Evolutionary conservation across 257 asterid species (phyloP), one percentile per base, ranked within the genome.

Genomic region (Solanum paucissectum): DNA sequence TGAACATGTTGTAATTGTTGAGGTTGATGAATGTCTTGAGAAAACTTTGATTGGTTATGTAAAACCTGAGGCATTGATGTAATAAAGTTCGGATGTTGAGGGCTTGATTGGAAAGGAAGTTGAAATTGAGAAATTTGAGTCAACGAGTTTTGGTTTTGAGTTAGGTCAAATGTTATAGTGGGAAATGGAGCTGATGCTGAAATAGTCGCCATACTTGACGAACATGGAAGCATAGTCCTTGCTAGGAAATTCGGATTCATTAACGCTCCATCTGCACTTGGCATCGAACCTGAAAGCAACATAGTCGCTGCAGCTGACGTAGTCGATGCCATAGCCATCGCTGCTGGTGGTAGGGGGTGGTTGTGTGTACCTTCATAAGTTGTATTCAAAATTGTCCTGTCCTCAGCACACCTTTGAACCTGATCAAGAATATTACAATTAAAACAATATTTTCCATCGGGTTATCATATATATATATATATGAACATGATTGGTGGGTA

Each of bases 321-420:
- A 73, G 98, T 95, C 58, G 96, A 93, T 25, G 98, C 95, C 98
- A 95, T 94, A 3, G 98, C 98, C 95, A 94, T 88, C 52, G 98
- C 98, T 18, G 98, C 94, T 0, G 98, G 96, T 8, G 98, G 98
- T 27, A 95, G 88, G 40, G 98, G 98, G 87, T 95, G 98, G 89
- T 92, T 95, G 89, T 95, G 98, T 1, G 89, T 92, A 10, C 98
- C 98, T 85, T 95, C 98, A 86, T 95, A 95, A 27, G 98, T 95
- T 3, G 98, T 94, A 90, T 90, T 93, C 88, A 95, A 58, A 69
- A 94, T 92, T 29, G 92, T 88, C 5, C 90, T 87, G 42, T 95
- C 98, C 86, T 95, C 98, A 0, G 94, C 95, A 32, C 95, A 92
- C 85, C 98, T 92, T 89, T 95, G 98, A 29, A 94, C 98, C 97